Evolutionary conservation across 768 basidiomycete species (phyloP).

Genomic region (Podaxis rugospora): DNA sequence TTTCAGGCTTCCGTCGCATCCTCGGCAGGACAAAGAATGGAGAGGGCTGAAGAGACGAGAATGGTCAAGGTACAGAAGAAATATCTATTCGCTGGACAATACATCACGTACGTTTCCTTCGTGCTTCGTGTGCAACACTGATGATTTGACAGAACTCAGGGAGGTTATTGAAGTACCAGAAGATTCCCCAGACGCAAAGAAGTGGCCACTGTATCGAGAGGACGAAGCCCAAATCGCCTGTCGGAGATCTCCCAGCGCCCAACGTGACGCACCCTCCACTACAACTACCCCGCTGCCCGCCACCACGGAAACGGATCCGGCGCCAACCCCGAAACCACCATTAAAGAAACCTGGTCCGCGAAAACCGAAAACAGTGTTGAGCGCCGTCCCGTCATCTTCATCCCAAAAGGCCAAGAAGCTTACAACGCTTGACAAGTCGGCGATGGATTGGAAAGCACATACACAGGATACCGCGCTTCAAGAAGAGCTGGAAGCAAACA

Average conservation of each 20-base stretch:
- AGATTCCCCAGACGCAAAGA: constrained; percentile 69
- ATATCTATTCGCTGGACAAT: constrained; percentile 75
- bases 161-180: constrained; percentile 72
- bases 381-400: constrained; percentile 43
- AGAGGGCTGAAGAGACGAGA: constrained; percentile 22
- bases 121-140: constrained; percentile 7
- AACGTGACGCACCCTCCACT: constrained; percentile 14
- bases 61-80: constrained; percentile 66
- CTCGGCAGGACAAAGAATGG: constrained; percentile 13
- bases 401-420: constrained; percentile 63
- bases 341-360: constrained; percentile 58
- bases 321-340: constrained; percentile 21
- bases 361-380: constrained; percentile 56
- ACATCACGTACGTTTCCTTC: constrained; percentile 51
- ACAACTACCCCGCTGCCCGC: background rate
- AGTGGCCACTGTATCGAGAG: constrained; percentile 52
- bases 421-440: constrained; percentile 80
- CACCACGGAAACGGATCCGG: constrained; percentile 12
- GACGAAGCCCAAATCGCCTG: background rate
- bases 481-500: constrained; percentile 72
- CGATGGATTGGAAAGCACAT: constrained; percentile 82
- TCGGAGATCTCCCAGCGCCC: background rate
- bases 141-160: constrained; percentile 30
- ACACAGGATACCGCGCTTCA: constrained; percentile 43
- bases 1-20: constrained; percentile 62